Base-by-base conservation (phyloP, 2,329 filamentous ascomycete species). In the Sporothrix luriei region DNA sequence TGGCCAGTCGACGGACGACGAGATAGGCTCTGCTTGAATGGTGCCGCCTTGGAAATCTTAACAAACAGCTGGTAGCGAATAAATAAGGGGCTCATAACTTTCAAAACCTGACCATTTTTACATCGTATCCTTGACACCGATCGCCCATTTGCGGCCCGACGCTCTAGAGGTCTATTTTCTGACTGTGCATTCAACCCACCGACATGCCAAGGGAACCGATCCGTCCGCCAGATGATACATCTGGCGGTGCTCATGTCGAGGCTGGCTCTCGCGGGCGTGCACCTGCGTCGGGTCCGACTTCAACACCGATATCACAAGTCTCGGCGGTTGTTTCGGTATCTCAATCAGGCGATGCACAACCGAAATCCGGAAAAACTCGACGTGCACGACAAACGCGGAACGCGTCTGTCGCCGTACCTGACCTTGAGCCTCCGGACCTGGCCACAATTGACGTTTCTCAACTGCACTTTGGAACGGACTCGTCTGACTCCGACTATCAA, bases 401-500 rank as follows among this genome's bases (percentile, higher is more conserved):
- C 48, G 59, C 66, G 6, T 69, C 72, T 26, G 29, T 40, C 14
- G 38, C 40, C 7, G 69, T 67, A 1, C 40, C 52, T 21, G 66
- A 48, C 55, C 61, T 66, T 2, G 68, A 69, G 6, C 4, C 68
- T 10, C n/a, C 55, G 11, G 51, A 67, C n/a, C 66, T 72, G 1
- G 59, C 68, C n/a, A 69, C 61, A 29, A 67, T 74, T 7, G 75
- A 78, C 59, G 29, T 72, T 11, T 69, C 71, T 4, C 71, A 74
- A 59, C 66, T 75, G 2, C 70, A 73, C 5, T 52, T 70, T 62
- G 75, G 77, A 13, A 76, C 76, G 38, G 76, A 75, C 76, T 84
- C 83, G 51, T 75, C 77, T 38, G 82, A 83, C 71, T 80, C 80
- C 70, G 79, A 81, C 69, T 74, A 79, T 26, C 57, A 48, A 21